Conservation (phyloP, 2,329 filamentous ascomycete genomes). For the Escovopsis weberi region DNA sequence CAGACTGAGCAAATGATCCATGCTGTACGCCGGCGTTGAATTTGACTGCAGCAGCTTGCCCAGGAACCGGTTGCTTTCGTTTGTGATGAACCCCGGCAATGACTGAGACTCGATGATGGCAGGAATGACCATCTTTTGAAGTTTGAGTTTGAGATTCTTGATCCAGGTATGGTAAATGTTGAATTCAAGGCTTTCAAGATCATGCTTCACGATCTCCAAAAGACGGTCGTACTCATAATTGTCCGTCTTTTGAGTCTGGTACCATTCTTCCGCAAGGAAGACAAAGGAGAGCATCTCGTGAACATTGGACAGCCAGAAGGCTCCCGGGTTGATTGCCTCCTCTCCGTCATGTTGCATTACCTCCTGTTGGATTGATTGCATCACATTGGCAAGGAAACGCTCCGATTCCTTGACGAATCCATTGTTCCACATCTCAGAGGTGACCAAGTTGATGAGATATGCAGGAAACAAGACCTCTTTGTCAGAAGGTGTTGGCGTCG, state of each 20-base stretch:
- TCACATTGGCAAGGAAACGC: constrained; percentile 95
- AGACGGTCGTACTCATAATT: constrained; percentile 98
- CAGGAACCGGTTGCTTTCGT: constrained; percentile 94
- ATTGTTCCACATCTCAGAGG: constrained; percentile 99
- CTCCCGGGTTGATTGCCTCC: constrained; percentile 89
- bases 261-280: constrained; percentile 98
- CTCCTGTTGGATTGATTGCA: constrained; percentile 98
- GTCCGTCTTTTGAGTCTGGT: constrained; percentile 97
- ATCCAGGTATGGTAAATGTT: constrained; percentile 99
- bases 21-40: constrained; percentile 90
- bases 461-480: constrained; percentile 98
- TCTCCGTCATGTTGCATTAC: constrained; percentile 98
- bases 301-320: constrained; percentile 98
- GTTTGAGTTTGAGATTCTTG: constrained; percentile 98
- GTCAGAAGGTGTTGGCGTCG: constrained; percentile 80
- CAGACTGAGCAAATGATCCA: constrained; percentile 93
- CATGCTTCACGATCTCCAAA: constrained; percentile 97
- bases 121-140: constrained; percentile 99
- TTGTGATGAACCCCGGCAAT: constrained; percentile 94
- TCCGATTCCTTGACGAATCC: constrained; percentile 99
- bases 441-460: constrained; percentile 97
- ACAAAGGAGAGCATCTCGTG: constrained; percentile 99
- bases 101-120: constrained; percentile 99
- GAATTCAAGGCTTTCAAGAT: constrained; percentile 94
- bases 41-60: constrained; percentile 89